Percentiles rank a stretch among this genome's conserved stretches.
These are phyloP conservation scores for Aureobasidium musti DNA, from an alignment of 2,329 filamentous ascomycete genomes.

Conservation along the genomic window DNA sequence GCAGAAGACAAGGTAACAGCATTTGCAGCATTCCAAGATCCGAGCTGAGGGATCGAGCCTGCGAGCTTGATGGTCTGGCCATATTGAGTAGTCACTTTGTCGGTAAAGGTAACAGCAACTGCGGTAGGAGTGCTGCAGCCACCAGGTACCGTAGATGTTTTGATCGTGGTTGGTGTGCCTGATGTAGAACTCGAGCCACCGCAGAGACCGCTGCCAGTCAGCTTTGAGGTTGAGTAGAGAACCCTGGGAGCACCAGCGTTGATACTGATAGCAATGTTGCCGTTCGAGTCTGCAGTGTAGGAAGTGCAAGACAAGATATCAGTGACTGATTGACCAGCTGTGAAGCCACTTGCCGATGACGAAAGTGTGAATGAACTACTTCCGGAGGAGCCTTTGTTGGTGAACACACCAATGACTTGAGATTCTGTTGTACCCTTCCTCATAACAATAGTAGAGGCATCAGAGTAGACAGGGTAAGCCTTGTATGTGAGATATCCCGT, in stretches of 20 bases:
- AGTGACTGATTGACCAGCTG: constrained; percentile 32
- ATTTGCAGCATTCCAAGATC: constrained; percentile 56
- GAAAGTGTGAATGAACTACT: constrained; percentile 18
- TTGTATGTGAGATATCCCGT: constrained; percentile 47
- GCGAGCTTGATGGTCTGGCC: constrained; percentile 67
- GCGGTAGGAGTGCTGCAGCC: constrained; percentile 27
- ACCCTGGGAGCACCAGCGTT: constrained; percentile 49
- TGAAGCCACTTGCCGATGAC: constrained; percentile 37
- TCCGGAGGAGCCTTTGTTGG: constrained; percentile 44
- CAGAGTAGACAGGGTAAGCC: constrained; percentile 49
- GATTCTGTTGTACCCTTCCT: constrained; percentile 46
- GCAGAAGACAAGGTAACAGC: constrained; percentile 60
- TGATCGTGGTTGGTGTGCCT: neutral
- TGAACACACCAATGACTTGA: constrained; percentile 50
- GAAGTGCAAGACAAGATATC: constrained; percentile 52
- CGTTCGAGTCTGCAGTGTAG: constrained; percentile 48
- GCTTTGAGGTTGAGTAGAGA: constrained; percentile 43
- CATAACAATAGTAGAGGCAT: constrained; percentile 49
- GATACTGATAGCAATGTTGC: constrained; percentile 50
- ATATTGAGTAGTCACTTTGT: constrained; percentile 56
- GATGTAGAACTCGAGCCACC: constrained; percentile 1
- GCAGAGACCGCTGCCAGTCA: constrained; percentile 45
- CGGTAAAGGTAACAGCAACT: constrained; percentile 61
- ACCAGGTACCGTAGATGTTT: constrained; percentile 14
- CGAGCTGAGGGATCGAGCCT: constrained; percentile 60